phyloP scores from a whole-genome alignment of 1,284 basidiomycete genomes.

The Cutaneotrichosporon dermatis region DNA sequence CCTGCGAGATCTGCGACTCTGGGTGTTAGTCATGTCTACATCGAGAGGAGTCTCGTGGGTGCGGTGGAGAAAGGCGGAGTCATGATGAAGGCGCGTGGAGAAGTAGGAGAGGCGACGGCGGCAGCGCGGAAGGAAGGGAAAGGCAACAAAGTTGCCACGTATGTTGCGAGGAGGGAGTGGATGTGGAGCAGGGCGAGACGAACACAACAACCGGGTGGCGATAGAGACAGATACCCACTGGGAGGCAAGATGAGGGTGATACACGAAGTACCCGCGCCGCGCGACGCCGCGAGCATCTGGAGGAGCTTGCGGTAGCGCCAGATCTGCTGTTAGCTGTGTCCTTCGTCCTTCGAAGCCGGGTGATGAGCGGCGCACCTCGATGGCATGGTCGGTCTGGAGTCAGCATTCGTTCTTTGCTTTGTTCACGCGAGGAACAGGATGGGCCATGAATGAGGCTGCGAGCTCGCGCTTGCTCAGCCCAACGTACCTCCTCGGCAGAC shows the following conservation, averaged over 20 bases:
- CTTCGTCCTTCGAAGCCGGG: too few species aligned
- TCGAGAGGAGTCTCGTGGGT: background rate
- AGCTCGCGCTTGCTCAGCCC: too few species aligned
- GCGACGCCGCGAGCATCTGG: slow-evolving; percentile 84
- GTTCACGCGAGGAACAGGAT: too few species aligned
- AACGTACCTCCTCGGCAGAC: slow-evolving; percentile 12
- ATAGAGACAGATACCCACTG: slow-evolving; percentile 53
- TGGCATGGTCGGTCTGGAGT: slow-evolving; percentile 43
- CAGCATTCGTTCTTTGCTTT: background rate
- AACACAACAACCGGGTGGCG: too few species aligned
- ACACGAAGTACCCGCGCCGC: slow-evolving; percentile 98
- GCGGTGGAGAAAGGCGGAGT: background rate
- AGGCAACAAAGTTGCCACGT: too few species aligned
- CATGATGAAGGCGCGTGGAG: too few species aligned
- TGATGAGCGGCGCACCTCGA: slow-evolving; percentile 30
- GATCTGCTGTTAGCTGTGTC: slow-evolving; percentile 38
- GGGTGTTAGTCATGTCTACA: slow-evolving; percentile 5
- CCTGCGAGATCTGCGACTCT: slow-evolving; percentile 89
- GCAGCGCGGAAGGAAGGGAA: too few species aligned
- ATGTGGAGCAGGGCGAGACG: too few species aligned
- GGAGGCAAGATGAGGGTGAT: slow-evolving; percentile 96
- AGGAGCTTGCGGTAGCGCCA: slow-evolving; percentile 98
- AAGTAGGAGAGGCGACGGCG: too few species aligned
- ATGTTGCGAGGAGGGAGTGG: too few species aligned
- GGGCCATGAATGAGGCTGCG: too few species aligned